Evolutionary conservation across 1,284 basidiomycete species (phyloP), one percentile per base, ranked within the genome.

Genomic region (Pseudozyma sp.): DNA sequence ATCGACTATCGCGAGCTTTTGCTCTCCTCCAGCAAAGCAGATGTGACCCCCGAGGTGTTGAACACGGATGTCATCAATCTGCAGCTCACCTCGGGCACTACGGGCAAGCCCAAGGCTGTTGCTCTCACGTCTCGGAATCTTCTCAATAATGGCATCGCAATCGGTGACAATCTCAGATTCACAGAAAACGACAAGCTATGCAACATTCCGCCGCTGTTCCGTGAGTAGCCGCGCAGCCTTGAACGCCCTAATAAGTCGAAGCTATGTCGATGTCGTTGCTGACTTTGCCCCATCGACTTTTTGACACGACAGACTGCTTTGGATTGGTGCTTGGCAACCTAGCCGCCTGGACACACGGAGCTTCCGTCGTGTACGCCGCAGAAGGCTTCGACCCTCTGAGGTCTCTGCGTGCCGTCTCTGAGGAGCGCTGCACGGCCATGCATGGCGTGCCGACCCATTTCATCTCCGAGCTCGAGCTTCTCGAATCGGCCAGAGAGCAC

Each of bases 361-460:
- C 90, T 10, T 90, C 88, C 60, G 87, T 93, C 46, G 90, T 94
- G 7, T 94, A 93, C 78, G 88, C 92, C 0, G 89, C 91, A 0
- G 88, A 89, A 49, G 76, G 87, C 0, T 93, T 88, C 79, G 85
- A 91, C 75, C 89, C 92, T 3, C 84, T 40, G 86, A 89, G 10
- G 89, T 91, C 59, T 89, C 92, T 43, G 88, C 92, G 80, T 13
- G 88, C 92, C 0, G 85, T 93, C 14, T 83, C 87, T 7, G 86
- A 87, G 35, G 91, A 93, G 75, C 86, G 86, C 58, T 92, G 91
- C 63, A 93, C 92, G 0, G 91, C 90, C 0, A 85, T 94, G 53
- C 92, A 94, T 76, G 92, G 92, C 8, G 92, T 94, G 2, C 92
- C 92, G 0, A 92, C 92, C 0, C 92, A 93, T 81, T 93, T 93